Conservation (phyloP, 2,329 filamentous ascomycete genomes). For the Colletotrichum musicola region DNA sequence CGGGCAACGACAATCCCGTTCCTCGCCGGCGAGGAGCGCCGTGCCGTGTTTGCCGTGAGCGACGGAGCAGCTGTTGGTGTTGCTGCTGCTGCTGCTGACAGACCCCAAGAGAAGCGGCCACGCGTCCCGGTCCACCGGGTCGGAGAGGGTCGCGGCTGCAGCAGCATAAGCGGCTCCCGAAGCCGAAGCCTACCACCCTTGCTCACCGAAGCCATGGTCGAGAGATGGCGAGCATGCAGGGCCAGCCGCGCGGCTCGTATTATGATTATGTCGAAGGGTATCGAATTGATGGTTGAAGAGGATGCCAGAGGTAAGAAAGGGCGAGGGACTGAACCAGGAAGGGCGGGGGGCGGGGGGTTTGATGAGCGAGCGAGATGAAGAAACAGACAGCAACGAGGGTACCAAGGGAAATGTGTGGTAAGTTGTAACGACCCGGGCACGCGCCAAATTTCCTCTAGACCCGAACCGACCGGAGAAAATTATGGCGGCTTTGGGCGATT, state of each 20-base stretch:
- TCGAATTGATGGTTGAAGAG: not conserved
- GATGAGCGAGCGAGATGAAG: not conserved
- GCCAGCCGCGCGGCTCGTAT: conserved; percentile 34
- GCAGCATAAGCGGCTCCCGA: conserved; percentile 10
- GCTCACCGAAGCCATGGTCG: conserved; percentile 33
- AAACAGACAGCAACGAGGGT: not conserved
- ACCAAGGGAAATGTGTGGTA: not conserved
- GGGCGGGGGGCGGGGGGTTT: no score
- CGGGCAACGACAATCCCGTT: not conserved
- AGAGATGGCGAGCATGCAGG: conserved; percentile 34
- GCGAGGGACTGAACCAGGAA: no score
- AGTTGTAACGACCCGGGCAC: no score
- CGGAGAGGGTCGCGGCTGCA: conserved; percentile 26
- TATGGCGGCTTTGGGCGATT: no score
- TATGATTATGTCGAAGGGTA: not conserved
- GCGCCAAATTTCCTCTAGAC: no score
- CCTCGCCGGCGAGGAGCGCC: not conserved
- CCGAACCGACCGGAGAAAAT: no score
- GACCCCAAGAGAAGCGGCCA: conserved; percentile 26
- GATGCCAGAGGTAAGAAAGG: no score
- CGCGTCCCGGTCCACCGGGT: conserved; percentile 37
- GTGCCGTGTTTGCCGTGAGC: conserved; percentile 25
- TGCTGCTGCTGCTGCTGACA: no score
- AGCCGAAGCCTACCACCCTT: conserved; percentile 32
- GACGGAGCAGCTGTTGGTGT: conserved; percentile 16